Conservation (phyloP, 1,284 basidiomycete species). For the Moesziomyces globuligerus region DNA sequence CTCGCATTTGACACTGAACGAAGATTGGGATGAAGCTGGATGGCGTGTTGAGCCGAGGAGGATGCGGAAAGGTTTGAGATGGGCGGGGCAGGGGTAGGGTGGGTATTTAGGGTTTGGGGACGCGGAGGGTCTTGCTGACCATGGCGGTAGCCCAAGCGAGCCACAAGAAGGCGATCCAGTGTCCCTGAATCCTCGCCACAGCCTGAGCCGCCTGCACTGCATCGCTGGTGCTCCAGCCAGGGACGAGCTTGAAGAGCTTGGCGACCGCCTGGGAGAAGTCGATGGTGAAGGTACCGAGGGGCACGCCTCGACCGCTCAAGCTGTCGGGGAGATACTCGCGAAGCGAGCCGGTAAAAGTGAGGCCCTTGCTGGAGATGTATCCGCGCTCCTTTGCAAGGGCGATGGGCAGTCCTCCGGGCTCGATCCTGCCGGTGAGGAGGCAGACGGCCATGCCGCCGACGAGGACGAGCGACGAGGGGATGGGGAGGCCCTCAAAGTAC, state of each 20-base stretch:
- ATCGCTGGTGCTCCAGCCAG: conserved; percentile 8
- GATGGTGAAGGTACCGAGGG: conserved; percentile 49
- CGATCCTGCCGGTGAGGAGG: conserved; percentile 75
- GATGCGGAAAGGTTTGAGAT: neutral
- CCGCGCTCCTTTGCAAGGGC: conserved; percentile 44
- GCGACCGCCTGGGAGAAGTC: conserved; percentile 38
- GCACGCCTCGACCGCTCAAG: conserved; percentile 46
- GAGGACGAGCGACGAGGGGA: conserved; percentile 86
- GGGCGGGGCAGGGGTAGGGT: neutral
- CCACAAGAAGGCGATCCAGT: conserved; percentile 60
- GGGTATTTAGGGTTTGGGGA: conserved; percentile 61
- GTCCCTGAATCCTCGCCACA: conserved; percentile 46
- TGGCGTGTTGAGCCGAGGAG: no score
- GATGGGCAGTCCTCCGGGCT: conserved; percentile 48
- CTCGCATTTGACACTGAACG: neutral
- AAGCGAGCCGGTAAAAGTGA: conserved; percentile 54
- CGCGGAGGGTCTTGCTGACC: conserved; percentile 64
- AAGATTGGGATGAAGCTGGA: no score
- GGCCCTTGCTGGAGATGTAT: conserved; percentile 32
- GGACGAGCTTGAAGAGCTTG: conserved; percentile 21
- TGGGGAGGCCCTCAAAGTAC: conserved; percentile 97
- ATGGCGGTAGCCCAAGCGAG: conserved; percentile 60
- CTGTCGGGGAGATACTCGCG: conserved; percentile 43
- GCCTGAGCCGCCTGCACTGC: conserved; percentile 15
- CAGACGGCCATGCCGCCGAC: conserved; percentile 85